Base-by-base conservation (phyloP, 805 yeast genomes). In the Yarrowia hollandica region DNA sequence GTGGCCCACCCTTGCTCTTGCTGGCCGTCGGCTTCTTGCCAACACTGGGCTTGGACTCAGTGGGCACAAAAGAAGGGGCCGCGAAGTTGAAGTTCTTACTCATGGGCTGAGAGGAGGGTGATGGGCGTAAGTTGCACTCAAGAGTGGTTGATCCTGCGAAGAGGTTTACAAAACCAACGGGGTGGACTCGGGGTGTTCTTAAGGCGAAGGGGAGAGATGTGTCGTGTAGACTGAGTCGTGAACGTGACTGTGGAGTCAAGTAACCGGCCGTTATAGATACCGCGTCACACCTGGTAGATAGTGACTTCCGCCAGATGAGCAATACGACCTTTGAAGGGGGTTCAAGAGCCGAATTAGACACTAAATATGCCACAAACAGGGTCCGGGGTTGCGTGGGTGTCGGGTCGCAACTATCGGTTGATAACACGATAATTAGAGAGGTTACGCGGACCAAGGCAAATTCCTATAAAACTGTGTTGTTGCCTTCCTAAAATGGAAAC, bases 401-500 rank as follows among this genome's bases (percentile, higher is more conserved):
- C 52, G 28, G 55, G 55, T 48, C 55, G 55, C 55, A 48, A 48
- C 55, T 48, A 48, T 48, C 55, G 55, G 55, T 48, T 48, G 55
- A 48, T 48, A 48, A 48, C 55, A 48, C 55, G 55, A 48, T 48
- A 48, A 48, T 48, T 48, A 12, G 21, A 48, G 55, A 48, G 39
- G 55, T 48, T 48, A 48, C 39, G 55, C 55, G 39, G 55, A 21
- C 30, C 55, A 8, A 19, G 22, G 11, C 34, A 22, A 48, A 15
- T 21, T 3, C 26, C 22, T 48, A 33, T 33, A 23, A 31, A 48
- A 31, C 39, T 22, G 26, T 31, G 55, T 31, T 48, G 39, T 31
- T 48, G 55, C 39, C 34, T 48, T 31, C 55, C 55, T 48, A 48
- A 48, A 48, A 33, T 48, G 55, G 55, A 48, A 46, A 22, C 28